Conservation (phyloP, 106 monocot genomes). For the Dioscorea alata region DNA sequence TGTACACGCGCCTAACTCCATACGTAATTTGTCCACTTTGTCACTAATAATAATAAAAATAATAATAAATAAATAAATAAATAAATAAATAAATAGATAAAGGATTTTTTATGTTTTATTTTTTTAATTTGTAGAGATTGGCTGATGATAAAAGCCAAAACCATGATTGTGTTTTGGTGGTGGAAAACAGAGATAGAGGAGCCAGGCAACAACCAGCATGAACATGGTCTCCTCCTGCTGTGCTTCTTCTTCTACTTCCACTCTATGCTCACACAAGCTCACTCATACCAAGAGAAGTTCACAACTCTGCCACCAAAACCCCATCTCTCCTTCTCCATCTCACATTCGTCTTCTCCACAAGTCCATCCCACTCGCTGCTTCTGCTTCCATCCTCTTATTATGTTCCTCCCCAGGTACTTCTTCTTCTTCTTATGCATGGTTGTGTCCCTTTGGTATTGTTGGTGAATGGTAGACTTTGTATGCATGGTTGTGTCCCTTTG, state of each 20-base stretch:
- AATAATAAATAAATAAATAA: too few relatives aligned
- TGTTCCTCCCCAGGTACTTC: slow-evolving; percentile 54
- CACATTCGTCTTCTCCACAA: slow-evolving; percentile 8
- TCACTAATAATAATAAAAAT: too few relatives aligned
- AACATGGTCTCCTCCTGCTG: slow-evolving; percentile 35
- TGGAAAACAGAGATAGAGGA: background rate
- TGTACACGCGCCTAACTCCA: too few relatives aligned
- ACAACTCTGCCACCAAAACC: background rate
- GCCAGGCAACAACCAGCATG: background rate
- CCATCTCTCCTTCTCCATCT: background rate
- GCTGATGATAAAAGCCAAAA: too few relatives aligned
- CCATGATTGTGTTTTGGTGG: too few relatives aligned
- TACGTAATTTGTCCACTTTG: too few relatives aligned
- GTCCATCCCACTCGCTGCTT: slow-evolving; percentile 33
- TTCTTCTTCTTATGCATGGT: background rate
- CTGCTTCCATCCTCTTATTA: slow-evolving; percentile 40
- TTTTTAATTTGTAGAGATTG: too few relatives aligned
- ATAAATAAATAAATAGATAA: too few relatives aligned
- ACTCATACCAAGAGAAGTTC: slow-evolving; percentile 1
- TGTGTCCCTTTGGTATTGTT: too few relatives aligned
- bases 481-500: too few relatives aligned
- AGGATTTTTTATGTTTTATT: too few relatives aligned
- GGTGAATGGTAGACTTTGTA: too few relatives aligned
- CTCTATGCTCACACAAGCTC: background rate
- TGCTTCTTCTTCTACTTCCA: slow-evolving; percentile 7